phyloP scores from a whole-genome alignment of 2,329 filamentous ascomycete genomes.

The Mollisiaceae sp. region DNA sequence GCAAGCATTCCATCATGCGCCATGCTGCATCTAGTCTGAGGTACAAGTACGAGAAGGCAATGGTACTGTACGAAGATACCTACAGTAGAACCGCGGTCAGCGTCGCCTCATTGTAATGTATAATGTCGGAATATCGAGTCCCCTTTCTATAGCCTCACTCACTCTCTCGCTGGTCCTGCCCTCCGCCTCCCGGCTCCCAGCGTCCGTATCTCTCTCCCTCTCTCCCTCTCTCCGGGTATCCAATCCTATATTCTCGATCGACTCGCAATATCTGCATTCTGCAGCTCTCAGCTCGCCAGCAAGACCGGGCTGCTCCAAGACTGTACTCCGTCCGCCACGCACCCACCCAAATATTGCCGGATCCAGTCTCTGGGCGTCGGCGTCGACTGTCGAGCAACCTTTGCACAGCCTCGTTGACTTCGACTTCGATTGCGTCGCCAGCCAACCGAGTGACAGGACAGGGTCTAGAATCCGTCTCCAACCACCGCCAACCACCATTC shows the following conservation, averaged over 20 bases:
- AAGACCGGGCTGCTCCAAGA: neutral
- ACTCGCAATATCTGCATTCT: neutral
- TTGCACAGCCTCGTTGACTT: slow-evolving; percentile 16
- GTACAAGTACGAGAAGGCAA: neutral
- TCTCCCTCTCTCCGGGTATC: too few relatives aligned
- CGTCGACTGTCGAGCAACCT: slow-evolving; percentile 4
- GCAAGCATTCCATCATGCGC: slow-evolving; percentile 2
- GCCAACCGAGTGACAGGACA: slow-evolving; percentile 4
- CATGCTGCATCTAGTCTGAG: neutral
- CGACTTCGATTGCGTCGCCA: slow-evolving; percentile 13
- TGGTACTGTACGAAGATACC: neutral
- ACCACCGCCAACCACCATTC: neutral
- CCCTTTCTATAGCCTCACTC: slow-evolving; percentile 3
- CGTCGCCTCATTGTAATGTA: neutral
- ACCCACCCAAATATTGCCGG: neutral
- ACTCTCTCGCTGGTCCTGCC: neutral
- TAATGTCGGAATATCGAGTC: neutral
- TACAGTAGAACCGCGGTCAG: neutral
- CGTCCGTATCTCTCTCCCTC: neutral
- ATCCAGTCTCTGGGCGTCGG: neutral
- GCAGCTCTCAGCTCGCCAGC: slow-evolving; percentile 2
- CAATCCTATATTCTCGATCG: neutral
- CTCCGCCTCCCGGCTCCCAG: neutral
- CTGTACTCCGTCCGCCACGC: too few relatives aligned
- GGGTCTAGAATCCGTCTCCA: slow-evolving; percentile 1